These are phyloP conservation scores for Lagenidium sp. DNA, from an alignment of 352 stramenopile species.

Conservation along the genomic window DNA sequence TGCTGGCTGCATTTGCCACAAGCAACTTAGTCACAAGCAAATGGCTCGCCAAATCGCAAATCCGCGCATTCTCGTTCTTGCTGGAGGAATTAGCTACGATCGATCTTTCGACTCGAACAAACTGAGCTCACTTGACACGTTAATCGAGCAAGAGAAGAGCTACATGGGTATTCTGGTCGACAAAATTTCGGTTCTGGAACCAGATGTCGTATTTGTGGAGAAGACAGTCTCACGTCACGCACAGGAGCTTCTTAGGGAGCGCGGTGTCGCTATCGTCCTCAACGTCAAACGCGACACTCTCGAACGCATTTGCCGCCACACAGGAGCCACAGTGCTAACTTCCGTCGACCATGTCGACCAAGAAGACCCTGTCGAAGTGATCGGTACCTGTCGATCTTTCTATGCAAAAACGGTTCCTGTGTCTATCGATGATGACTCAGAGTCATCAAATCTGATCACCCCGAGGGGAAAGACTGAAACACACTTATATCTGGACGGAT, in stretches of 20 bases:
- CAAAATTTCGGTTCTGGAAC: constrained; percentile 94
- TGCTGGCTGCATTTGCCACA: constrained; percentile 93
- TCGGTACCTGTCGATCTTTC: constrained; percentile 63
- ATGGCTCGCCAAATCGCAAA: constrained; percentile 92
- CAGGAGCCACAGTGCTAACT: constrained; percentile 86
- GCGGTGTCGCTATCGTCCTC: constrained; percentile 89
- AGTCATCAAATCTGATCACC: constrained; percentile 3
- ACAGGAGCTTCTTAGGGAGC: constrained; percentile 89
- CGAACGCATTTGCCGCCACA: constrained; percentile 90
- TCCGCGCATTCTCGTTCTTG: constrained; percentile 95
- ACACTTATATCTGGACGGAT: constrained; percentile 95
- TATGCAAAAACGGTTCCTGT: constrained; percentile 49
- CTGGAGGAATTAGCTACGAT: constrained; percentile 95
- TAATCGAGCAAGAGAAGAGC: constrained; percentile 95
- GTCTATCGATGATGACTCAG: constrained; percentile 19
- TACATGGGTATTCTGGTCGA: constrained; percentile 96
- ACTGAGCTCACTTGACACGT: constrained; percentile 92
- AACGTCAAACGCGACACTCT: constrained; percentile 92
- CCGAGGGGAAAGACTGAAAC: constrained; percentile 51
- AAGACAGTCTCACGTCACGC: constrained; percentile 84
- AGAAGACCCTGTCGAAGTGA: constrained; percentile 30
- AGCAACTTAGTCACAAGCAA: constrained; percentile 95
- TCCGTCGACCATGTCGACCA: constrained; percentile 91
- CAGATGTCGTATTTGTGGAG: constrained; percentile 94
- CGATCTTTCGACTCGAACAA: constrained; percentile 72